Evolutionary conservation across 495 filamentous ascomycete species (phyloP).

Genomic region (Penicillium parvum): DNA sequence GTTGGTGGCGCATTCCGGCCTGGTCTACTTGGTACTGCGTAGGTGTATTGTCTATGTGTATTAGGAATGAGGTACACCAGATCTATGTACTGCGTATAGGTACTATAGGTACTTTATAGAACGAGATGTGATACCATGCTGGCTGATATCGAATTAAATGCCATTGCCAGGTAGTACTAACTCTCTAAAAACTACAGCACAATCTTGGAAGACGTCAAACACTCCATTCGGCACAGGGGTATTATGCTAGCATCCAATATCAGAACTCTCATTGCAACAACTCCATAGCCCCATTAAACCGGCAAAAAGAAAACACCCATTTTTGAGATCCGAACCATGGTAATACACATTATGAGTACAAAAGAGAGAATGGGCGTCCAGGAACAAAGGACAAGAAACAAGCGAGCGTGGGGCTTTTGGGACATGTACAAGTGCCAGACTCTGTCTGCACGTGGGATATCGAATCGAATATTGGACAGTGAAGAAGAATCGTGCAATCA

Average conservation of each 20-base stretch:
- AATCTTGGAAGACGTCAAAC: constrained; percentile 10
- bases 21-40: too few species aligned
- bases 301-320: constrained; percentile 16
- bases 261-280: constrained; percentile 1
- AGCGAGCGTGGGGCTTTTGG: constrained; percentile 19
- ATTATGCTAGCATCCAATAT: constrained; percentile 17
- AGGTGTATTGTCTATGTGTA: too few species aligned
- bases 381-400: constrained; percentile 21
- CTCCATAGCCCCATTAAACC: constrained; percentile 4
- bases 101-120: too few species aligned
- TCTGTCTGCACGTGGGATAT: constrained; percentile 8
- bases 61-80: too few species aligned
- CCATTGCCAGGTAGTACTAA: too few species aligned
- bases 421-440: constrained; percentile 31
- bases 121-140: too few species aligned
- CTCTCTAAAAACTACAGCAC: too few species aligned
- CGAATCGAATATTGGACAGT: constrained; percentile 16
- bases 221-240: constrained; percentile 14
- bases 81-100: too few species aligned
- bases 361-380: constrained; percentile 22
- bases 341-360: constrained; percentile 41
- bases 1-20: constrained; percentile 7
- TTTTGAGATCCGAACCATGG: constrained; percentile 25
- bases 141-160: too few species aligned
- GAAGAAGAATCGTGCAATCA: constrained; percentile 23